A percentile compares a stretch with the other conserved stretches of the same genome.
phyloP scores from a whole-genome alignment of 495 filamentous ascomycete species.

The Parachaetomium inaequale region DNA sequence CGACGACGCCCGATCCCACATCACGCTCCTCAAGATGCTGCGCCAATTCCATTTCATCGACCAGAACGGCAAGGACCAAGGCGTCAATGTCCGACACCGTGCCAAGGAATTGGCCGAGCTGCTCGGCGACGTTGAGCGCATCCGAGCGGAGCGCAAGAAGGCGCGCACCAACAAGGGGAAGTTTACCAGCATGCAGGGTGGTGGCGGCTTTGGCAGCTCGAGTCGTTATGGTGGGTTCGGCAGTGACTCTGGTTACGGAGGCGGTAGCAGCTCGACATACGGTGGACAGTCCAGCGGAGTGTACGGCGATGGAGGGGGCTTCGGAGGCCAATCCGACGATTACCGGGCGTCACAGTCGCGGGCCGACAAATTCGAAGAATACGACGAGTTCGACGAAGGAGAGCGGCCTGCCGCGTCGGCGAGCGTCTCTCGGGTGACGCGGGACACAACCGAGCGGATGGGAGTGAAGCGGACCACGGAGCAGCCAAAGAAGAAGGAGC shows the following conservation, averaged over 20 bases:
- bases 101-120: constrained; percentile 94
- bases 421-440: constrained; percentile 44
- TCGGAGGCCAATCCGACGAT: constrained; percentile 62
- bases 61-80: constrained; percentile 94
- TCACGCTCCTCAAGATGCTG: constrained; percentile 95
- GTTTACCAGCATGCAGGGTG: constrained; percentile 90
- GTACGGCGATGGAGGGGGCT: constrained; percentile 90
- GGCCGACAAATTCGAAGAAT: constrained; percentile 86
- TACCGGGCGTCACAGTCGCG: constrained; percentile 56
- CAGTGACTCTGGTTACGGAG: constrained; percentile 62
- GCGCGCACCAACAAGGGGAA: constrained; percentile 84
- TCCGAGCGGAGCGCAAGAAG: constrained; percentile 92
- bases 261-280: constrained; percentile 60
- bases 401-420: constrained; percentile 43
- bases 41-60: constrained; percentile 98
- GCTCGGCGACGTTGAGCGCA: constrained; percentile 87
- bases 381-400: constrained; percentile 90
- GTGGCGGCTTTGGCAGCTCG: constrained; percentile 47
- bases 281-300: constrained; percentile 86
- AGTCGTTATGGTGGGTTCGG: constrained; percentile 87
- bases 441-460: constrained; percentile 35
- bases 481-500: constrained; percentile 72
- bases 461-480: constrained; percentile 54
- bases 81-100: constrained; percentile 94
- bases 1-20: constrained; percentile 92